Evolutionary conservation across 495 filamentous ascomycete species (phyloP).

Genomic region (Aspergillus ostianus): DNA sequence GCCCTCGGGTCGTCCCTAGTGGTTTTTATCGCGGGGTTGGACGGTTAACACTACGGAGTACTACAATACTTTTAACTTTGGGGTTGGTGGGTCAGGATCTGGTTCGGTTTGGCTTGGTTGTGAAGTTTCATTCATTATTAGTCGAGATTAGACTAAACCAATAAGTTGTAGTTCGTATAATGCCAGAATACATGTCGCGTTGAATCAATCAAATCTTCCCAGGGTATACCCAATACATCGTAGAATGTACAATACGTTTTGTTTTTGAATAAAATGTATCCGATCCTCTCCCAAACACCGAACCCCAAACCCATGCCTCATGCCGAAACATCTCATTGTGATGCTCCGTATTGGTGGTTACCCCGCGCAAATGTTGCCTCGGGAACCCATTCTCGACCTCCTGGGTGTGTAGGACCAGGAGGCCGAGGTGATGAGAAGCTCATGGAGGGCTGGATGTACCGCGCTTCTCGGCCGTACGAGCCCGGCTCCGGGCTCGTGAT

Average conservation of each 20-base stretch:
- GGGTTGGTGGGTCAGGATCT: too few species aligned
- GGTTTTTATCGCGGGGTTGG: too few species aligned
- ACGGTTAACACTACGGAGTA: too few species aligned
- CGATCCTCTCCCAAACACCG: not conserved
- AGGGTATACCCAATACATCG: constrained; percentile 3
- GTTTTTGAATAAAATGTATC: not conserved
- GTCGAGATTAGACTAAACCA: not conserved
- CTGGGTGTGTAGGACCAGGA: constrained; percentile 33
- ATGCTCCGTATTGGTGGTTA: constrained; percentile 6
- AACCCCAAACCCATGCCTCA: not conserved
- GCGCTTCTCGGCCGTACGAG: constrained; percentile 50
- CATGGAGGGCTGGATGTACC: constrained; percentile 55
- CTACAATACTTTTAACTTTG: too few species aligned
- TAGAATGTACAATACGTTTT: constrained; percentile 17
- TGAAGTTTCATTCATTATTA: not conserved
- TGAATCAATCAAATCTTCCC: not conserved
- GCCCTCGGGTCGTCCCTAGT: too few species aligned
- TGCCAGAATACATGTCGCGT: not conserved
- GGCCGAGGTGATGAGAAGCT: constrained; percentile 60
- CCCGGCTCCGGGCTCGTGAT: constrained; percentile 32
- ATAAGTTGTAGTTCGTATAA: not conserved
- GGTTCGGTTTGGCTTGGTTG: too few species aligned
- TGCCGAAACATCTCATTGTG: constrained; percentile 12
- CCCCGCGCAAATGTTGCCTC: constrained; percentile 37
- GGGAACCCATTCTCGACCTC: constrained; percentile 40